Conservation (phyloP, 208 protist species). For the Crithidia thermophila region DNA sequence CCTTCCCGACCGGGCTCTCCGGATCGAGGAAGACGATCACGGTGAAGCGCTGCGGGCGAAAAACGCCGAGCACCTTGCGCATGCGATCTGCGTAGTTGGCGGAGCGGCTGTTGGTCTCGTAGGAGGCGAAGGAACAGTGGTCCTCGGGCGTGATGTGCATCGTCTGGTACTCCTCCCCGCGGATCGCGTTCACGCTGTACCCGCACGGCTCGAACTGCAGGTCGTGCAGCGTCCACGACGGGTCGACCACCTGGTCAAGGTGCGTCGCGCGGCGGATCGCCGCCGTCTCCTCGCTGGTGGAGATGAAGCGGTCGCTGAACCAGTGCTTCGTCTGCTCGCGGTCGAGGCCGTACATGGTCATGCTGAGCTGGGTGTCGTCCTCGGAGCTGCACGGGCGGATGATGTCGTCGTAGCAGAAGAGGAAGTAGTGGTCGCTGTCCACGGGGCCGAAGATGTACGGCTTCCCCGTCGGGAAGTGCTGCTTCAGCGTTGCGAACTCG, state of each 20-base stretch:
- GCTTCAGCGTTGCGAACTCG: constrained; percentile 81
- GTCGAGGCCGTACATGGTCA: constrained; percentile 94
- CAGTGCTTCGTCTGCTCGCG: constrained; percentile 78
- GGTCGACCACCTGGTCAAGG: constrained; percentile 75
- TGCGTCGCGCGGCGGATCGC: constrained; percentile 68
- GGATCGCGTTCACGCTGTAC: constrained; percentile 94
- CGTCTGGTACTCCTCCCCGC: constrained; percentile 89
- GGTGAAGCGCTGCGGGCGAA: constrained; percentile 82
- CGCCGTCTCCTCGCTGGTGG: constrained; percentile 65
- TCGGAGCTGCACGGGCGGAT: constrained; percentile 63
- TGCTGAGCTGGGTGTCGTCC: constrained; percentile 83
- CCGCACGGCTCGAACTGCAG: constrained; percentile 95
- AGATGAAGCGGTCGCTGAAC: constrained; percentile 79
- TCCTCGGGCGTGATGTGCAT: constrained; percentile 96
- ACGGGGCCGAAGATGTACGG: constrained; percentile 92
- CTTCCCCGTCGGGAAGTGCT: constrained; percentile 78
- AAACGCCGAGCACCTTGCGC: constrained; percentile 68
- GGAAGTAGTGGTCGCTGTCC: constrained; percentile 93
- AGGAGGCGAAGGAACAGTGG: constrained; percentile 94
- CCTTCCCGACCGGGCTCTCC: constrained; percentile 71
- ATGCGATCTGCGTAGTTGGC: constrained; percentile 70
- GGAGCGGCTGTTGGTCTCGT: constrained; percentile 92
- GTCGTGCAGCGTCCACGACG: constrained; percentile 83
- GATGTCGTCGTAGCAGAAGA: constrained; percentile 92
- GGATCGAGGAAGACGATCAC: constrained; percentile 88